Base-by-base conservation (phyloP, 495 filamentous ascomycete genomes). In the Trichoderma virens region DNA sequence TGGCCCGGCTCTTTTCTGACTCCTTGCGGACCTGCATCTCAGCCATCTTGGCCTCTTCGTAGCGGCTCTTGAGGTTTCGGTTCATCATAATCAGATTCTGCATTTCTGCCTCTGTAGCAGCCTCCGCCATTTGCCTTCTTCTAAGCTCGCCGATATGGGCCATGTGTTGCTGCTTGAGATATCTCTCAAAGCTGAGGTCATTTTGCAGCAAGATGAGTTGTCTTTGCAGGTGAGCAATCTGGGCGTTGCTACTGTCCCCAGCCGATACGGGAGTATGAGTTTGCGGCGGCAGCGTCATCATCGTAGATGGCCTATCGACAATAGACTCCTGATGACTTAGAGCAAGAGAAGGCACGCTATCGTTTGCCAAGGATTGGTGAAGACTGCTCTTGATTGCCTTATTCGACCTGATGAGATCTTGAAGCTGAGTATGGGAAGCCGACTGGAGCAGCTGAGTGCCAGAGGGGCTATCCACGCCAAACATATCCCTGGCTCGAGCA, bases 101-200 rank as follows among this genome's bases (percentile, higher is more conserved):
- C 30, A 86, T 90, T 69, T 92, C 88, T 16, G 89, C 87, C 72
- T 90, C 89, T 1, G 80, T 83, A 0, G 88, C 84, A 14, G 86
- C 85, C 66, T 90, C 86, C 64, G 80, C 78, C 41, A 91, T 83
- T 63, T 90, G 85, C 62, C 85, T 82, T 31, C 87, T 78, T 64
- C 86, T 84, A 20, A 91, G 73, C 67, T 86, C 87, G 5, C 88
- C 88, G 70, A 92, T 90, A 67, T 90, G 88, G 3, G 83, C 80
- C 63, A 90, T 79, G 71, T 91, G 87, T 68, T 91, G 88, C 63
- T 88, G 83, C 68, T 90, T 90, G 63, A 90, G 79, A 70, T 89
- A 91, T 25, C 87, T 77, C 71, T 92, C 89, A 64, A 90, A 91
- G 67, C 88, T 88, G 41, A 92, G 80, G 69, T 92, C 88, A 64